These are phyloP conservation scores for Leccinellum rugosiceps DNA, from an alignment of 768 basidiomycete genomes.

Conservation along the genomic window DNA sequence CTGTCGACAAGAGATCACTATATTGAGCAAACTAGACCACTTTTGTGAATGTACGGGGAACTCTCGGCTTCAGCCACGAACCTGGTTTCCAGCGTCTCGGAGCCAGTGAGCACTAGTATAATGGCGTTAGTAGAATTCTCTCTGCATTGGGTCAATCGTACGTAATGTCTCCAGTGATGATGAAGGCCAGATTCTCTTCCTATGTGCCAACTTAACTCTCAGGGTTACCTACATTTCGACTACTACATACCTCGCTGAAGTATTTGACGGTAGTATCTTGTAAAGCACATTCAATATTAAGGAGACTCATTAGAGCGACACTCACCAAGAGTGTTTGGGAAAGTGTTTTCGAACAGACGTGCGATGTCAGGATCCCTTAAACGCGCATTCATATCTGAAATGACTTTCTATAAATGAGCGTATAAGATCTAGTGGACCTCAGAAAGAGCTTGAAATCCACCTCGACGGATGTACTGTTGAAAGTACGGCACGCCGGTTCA, in stretches of 20 bases:
- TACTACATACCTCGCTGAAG: constrained; percentile 49
- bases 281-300: background rate
- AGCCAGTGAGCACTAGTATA: constrained; percentile 72
- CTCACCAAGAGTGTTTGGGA: constrained; percentile 76
- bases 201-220: constrained; percentile 23
- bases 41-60: background rate
- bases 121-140: constrained; percentile 4
- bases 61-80: constrained; percentile 21
- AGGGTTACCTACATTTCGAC: background rate
- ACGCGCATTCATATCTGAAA: constrained; percentile 66
- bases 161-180: constrained; percentile 82
- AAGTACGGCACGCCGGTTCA: constrained; percentile 64
- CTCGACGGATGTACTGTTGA: constrained; percentile 73
- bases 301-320: background rate
- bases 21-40: constrained; percentile 65
- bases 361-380: constrained; percentile 78
- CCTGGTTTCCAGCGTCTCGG: constrained; percentile 79
- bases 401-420: constrained; percentile 51
- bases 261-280: constrained; percentile 79
- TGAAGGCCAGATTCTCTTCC: constrained; percentile 72
- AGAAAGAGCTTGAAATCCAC: constrained; percentile 32
- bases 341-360: constrained; percentile 77
- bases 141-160: constrained; percentile 34
- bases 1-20: constrained; percentile 51
- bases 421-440: background rate